phyloP scores from a whole-genome alignment of 805 yeast genomes.

The Saccharomycopsis fibuligera region DNA sequence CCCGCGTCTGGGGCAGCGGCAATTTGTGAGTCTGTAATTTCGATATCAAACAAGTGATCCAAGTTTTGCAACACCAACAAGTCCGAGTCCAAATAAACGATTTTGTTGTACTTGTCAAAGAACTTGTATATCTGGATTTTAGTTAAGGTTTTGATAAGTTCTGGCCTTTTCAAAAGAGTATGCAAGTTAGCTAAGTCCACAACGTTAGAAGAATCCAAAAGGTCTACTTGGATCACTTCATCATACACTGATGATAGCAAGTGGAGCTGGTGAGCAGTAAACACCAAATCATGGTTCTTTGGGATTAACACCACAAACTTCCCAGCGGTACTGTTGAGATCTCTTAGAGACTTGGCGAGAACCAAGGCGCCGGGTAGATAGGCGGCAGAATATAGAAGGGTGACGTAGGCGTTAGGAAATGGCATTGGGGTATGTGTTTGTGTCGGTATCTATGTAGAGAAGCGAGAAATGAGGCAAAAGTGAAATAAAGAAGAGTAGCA shows the following conservation, averaged over 20 bases:
- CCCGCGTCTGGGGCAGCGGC: constrained; percentile 73
- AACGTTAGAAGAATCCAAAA: background rate
- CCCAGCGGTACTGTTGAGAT: background rate
- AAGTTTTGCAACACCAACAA: constrained; percentile 30
- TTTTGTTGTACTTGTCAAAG: constrained; percentile 35
- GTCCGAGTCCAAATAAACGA: constrained; percentile 63
- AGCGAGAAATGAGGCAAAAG: background rate
- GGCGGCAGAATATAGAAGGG: constrained; percentile 43
- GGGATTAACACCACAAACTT: constrained; percentile 10
- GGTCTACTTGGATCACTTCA: constrained; percentile 13
- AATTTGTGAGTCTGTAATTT: constrained; percentile 6
- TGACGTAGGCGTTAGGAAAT: constrained; percentile 33
- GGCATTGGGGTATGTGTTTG: background rate
- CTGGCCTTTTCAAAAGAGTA: constrained; percentile 41
- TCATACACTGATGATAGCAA: constrained; percentile 35
- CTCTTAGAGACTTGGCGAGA: constrained; percentile 34
- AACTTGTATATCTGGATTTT: constrained; percentile 47
- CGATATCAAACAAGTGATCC: constrained; percentile 9
- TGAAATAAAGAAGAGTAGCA: too few species aligned
- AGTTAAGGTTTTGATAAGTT: constrained; percentile 43
- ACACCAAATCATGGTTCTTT: background rate
- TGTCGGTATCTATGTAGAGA: background rate
- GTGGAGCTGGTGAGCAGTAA: constrained; percentile 4
- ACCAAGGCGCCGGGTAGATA: constrained; percentile 56
- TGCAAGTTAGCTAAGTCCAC: constrained; percentile 11